These are phyloP conservation scores for Fusarium neocosmosporiellum DNA, from an alignment of 2,329 filamentous ascomycete species.

Conservation along the genomic window DNA sequence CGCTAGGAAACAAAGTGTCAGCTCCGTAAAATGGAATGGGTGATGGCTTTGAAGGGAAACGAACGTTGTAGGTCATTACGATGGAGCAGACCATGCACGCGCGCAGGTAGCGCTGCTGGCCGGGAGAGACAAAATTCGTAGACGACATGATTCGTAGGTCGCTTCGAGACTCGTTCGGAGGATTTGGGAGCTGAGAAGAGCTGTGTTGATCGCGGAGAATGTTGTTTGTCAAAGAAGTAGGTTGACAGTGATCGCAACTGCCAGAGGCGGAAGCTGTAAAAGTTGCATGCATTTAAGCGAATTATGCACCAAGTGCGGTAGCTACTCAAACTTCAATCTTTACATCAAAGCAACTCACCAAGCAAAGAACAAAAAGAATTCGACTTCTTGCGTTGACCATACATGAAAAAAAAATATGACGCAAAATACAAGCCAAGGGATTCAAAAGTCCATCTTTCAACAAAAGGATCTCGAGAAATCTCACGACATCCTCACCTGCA, in stretches of 20 bases:
- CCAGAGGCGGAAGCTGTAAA: conserved; percentile 16
- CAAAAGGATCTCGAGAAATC: conserved; percentile 52
- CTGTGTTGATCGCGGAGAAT: not conserved
- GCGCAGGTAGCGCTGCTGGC: conserved; percentile 86
- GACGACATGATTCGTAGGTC: conserved; percentile 48
- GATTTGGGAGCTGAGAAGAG: not conserved
- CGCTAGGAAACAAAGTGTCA: conserved; percentile 62
- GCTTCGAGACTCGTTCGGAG: not conserved
- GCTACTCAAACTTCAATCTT: conserved; percentile 11
- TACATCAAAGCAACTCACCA: not conserved
- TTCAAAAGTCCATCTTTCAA: conserved; percentile 44
- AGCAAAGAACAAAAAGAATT: not conserved
- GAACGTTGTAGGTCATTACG: conserved; percentile 82
- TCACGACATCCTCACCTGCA: conserved; percentile 62
- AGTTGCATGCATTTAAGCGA: conserved; percentile 34
- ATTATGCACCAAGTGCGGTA: conserved; percentile 30
- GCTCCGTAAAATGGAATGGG: conserved; percentile 9
- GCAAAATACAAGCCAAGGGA: conserved; percentile 25
- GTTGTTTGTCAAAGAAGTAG: conserved; percentile 5
- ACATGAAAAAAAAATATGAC: conserved; percentile 34
- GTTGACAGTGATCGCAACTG: conserved; percentile 9
- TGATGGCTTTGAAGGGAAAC: conserved; percentile 38
- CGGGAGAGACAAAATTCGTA: conserved; percentile 75
- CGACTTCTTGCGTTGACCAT: not conserved
- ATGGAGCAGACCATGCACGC: conserved; percentile 99